A percentile compares a stretch with the other conserved stretches of the same genome.
Evolutionary conservation across 1,284 basidiomycete species (phyloP).

Genomic region (Ceratobasidium sp.): DNA sequence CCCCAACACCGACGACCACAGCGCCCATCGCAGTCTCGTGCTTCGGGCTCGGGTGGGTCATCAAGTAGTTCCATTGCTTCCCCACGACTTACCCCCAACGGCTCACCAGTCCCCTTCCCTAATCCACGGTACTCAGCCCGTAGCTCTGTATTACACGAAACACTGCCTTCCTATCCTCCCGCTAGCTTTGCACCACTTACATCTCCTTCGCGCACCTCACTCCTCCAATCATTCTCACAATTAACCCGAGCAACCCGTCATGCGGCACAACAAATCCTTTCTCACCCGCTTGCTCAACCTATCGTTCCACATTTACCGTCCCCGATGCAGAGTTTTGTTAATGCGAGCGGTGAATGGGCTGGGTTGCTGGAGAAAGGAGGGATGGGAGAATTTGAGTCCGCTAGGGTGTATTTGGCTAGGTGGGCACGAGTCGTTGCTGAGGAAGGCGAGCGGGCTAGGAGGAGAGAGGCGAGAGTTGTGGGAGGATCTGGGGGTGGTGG

Average conservation of each 20-base stretch:
- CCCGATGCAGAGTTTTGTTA: conserved; percentile 84
- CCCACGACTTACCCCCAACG: conserved; percentile 28
- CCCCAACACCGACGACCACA: conserved; percentile 76
- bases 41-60: neutral
- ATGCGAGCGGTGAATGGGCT: conserved; percentile 77
- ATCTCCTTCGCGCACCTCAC: conserved; percentile 69
- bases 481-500: conserved; percentile 55
- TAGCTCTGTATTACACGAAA: conserved; percentile 75
- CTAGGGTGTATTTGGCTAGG: conserved; percentile 91
- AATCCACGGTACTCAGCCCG: conserved; percentile 57
- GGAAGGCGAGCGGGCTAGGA: conserved; percentile 85
- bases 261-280: conserved; percentile 88
- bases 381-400: conserved; percentile 92
- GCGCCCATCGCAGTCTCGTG: conserved; percentile 51
- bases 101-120: conserved; percentile 31
- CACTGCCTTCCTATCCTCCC: conserved; percentile 58
- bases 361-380: conserved; percentile 86
- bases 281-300: conserved; percentile 90
- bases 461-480: conserved; percentile 69
- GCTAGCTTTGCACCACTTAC: conserved; percentile 55
- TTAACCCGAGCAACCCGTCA: conserved; percentile 87
- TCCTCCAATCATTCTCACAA: conserved; percentile 84
- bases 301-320: conserved; percentile 93
- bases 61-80: conserved; percentile 54
- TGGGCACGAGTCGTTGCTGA: conserved; percentile 97